Evolutionary conservation across 2,329 filamentous ascomycete species (phyloP).

Genomic region (Fusarium stilboides): DNA sequence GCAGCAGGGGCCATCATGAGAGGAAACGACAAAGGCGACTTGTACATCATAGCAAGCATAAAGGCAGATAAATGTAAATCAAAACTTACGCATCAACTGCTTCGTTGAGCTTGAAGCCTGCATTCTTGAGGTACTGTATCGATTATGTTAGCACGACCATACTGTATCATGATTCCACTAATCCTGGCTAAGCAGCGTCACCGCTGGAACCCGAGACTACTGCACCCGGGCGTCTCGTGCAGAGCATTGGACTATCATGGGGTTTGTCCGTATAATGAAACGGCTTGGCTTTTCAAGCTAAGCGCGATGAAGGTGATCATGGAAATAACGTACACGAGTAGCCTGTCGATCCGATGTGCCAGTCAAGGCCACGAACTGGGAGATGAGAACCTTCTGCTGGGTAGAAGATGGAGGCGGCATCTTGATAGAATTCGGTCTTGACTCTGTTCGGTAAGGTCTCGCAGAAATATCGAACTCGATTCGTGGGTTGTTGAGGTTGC

Average conservation of each 20-base stretch:
- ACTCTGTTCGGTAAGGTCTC: background rate
- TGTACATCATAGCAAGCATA: constrained; percentile 31
- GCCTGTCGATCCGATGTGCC: constrained; percentile 62
- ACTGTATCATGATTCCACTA: constrained; percentile 24
- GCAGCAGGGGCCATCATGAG: constrained; percentile 11
- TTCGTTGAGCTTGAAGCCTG: constrained; percentile 67
- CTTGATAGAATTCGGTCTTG: constrained; percentile 21
- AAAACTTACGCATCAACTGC: constrained; percentile 72
- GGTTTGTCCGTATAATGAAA: constrained; percentile 12
- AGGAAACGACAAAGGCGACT: constrained; percentile 10
- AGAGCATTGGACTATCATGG: constrained; percentile 31
- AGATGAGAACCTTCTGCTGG: constrained; percentile 59
- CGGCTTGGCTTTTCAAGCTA: constrained; percentile 14
- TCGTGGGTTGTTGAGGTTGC: background rate
- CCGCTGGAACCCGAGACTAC: constrained; percentile 39
- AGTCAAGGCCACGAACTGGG: constrained; percentile 62
- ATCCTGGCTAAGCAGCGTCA: constrained; percentile 37
- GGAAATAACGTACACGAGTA: constrained; percentile 58
- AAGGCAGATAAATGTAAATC: constrained; percentile 7
- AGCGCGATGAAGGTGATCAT: constrained; percentile 6
- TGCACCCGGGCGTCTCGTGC: constrained; percentile 17
- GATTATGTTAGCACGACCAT: constrained; percentile 46
- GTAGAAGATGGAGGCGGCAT: constrained; percentile 58
- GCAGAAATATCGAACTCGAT: constrained; percentile 6
- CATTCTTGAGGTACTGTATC: constrained; percentile 63